phyloP scores from a whole-genome alignment of 106 monocot genomes.

The Apostasia shenzhenica region DNA sequence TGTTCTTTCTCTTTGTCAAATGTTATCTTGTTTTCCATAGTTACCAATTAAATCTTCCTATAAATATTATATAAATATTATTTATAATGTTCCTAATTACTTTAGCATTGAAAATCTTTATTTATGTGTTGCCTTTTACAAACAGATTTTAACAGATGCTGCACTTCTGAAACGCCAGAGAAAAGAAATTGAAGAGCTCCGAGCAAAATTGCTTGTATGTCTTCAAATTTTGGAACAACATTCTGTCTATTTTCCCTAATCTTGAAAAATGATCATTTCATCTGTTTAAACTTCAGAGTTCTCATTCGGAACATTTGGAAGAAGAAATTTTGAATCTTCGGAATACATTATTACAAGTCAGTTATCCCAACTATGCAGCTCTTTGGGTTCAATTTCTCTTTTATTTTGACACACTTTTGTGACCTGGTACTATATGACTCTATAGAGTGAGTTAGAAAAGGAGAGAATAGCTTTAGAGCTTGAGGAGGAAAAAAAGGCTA shows the following conservation, averaged over 20 bases:
- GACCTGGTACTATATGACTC: not conserved
- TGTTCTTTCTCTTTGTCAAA: too few species aligned
- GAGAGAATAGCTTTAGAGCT: constrained; percentile 94
- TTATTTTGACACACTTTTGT: not conserved
- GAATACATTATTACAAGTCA: constrained; percentile 83
- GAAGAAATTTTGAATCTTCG: constrained; percentile 83
- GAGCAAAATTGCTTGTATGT: constrained; percentile 63
- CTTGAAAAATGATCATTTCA: not conserved
- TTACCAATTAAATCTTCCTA: too few species aligned
- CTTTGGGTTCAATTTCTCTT: not conserved
- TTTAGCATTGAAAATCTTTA: not conserved
- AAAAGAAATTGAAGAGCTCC: constrained; percentile 95
- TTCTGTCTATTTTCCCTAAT: not conserved
- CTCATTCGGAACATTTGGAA: constrained; percentile 90
- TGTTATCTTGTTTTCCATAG: too few species aligned
- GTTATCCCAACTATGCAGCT: not conserved
- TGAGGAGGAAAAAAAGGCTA: constrained; percentile 96
- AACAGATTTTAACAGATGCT: constrained; percentile 94
- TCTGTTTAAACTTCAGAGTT: constrained; percentile 37
- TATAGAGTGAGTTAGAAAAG: constrained; percentile 93
- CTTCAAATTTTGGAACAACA: not conserved
- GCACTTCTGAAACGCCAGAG: constrained; percentile 83
- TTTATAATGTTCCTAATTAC: not conserved
- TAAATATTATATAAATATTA: not conserved
- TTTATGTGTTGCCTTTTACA: not conserved